A percentile compares a stretch with the other conserved stretches of the same genome.
phyloP scores from a whole-genome alignment of 176 grass and related monocot species.

The Puccinellia tenuiflora region DNA sequence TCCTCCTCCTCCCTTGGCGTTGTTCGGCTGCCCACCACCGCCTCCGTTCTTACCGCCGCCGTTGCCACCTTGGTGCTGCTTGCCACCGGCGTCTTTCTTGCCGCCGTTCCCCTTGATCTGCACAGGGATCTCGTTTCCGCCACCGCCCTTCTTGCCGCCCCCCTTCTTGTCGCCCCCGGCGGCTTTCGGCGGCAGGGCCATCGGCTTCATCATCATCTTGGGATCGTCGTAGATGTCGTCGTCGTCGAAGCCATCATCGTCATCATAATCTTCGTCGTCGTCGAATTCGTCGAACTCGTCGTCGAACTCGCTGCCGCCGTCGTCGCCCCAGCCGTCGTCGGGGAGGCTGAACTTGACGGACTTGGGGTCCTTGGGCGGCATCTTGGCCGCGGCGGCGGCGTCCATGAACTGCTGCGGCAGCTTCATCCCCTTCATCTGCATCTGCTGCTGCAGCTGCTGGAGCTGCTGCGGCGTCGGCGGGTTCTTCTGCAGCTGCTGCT shows the following conservation, averaged over 20 bases:
- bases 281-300: constrained; percentile 51
- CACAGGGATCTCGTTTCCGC: constrained; percentile 31
- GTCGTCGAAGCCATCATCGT: constrained; percentile 45
- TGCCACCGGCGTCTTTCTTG: constrained; percentile 55
- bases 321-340: constrained; percentile 39
- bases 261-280: constrained; percentile 40
- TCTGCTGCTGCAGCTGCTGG: constrained; percentile 47
- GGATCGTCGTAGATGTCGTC: constrained; percentile 49
- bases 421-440: constrained; percentile 73
- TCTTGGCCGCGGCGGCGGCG: constrained; percentile 41
- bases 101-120: constrained; percentile 55
- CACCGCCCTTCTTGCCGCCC: constrained; percentile 37
- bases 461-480: constrained; percentile 9
- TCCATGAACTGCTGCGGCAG: constrained; percentile 57
- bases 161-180: constrained; percentile 47
- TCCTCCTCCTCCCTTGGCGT: constrained; percentile 46
- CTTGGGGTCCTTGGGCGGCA: constrained; percentile 53
- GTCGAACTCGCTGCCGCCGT: constrained; percentile 42
- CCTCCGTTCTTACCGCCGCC: constrained; percentile 39
- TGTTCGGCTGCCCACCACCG: constrained; percentile 30
- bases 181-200: not conserved
- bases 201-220: constrained; percentile 49
- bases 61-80: constrained; percentile 42
- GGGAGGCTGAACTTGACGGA: constrained; percentile 49
- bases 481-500: constrained; percentile 1